A percentile compares a stretch with the other conserved stretches of the same genome.
phyloP scores from a whole-genome alignment of 345 rosid genomes.

The Eucalyptus pumila region DNA sequence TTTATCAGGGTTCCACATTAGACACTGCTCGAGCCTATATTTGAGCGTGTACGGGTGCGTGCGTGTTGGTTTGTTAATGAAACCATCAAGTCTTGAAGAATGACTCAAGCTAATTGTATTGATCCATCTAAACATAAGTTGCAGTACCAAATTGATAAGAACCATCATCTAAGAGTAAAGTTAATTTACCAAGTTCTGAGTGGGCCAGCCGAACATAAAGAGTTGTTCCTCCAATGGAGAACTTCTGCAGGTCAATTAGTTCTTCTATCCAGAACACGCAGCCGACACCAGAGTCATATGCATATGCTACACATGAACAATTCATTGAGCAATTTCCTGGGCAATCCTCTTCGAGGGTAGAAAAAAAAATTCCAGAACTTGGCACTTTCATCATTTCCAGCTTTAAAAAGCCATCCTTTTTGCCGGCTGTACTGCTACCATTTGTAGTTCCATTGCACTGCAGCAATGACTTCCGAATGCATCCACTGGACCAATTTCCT shows the following conservation, averaged over 20 bases:
- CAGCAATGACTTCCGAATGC: background rate
- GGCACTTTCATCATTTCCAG: conserved; percentile 1
- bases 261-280: background rate
- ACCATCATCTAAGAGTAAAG: background rate
- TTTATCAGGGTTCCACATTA: background rate
- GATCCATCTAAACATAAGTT: background rate
- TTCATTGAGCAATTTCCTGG: conserved; percentile 1
- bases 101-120: background rate
- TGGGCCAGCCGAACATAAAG: conserved; percentile 1
- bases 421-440: background rate
- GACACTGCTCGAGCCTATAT: background rate
- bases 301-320: conserved; percentile 16
- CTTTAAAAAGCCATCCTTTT: conserved; percentile 1
- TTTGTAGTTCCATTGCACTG: background rate
- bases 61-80: background rate
- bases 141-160: background rate
- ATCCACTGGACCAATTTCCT: conserved; percentile 13
- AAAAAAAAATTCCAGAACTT: background rate
- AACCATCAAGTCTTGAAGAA: background rate
- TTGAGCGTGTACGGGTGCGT: background rate
- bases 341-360: background rate
- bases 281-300: conserved; percentile 2
- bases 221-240: background rate
- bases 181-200: background rate
- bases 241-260: background rate